Percentiles rank a stretch among this genome's conserved stretches.
phyloP scores from a whole-genome alignment of 1,139 yeast species.

The Taphrina populina region DNA sequence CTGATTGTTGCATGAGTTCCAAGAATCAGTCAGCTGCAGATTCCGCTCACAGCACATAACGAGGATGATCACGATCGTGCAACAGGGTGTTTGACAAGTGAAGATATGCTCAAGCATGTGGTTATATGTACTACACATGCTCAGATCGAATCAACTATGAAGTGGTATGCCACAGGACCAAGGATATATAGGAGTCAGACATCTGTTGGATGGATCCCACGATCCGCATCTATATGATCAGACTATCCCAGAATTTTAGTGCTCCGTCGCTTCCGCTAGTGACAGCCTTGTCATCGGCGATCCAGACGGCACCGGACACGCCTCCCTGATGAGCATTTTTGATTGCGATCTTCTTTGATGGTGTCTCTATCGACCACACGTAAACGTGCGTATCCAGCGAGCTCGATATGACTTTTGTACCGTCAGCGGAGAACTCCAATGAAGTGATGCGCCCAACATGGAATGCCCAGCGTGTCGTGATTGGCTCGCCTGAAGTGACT shows the following conservation, averaged over 20 bases:
- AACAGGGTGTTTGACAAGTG: too few relatives aligned
- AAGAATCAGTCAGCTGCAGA: too few relatives aligned
- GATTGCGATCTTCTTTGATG: slow-evolving; percentile 70
- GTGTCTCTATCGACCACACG: slow-evolving; percentile 73
- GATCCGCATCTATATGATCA: background rate
- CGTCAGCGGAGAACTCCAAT: slow-evolving; percentile 75
- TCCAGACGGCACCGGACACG: slow-evolving; percentile 73
- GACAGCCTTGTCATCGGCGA: slow-evolving; percentile 52
- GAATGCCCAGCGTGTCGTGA: slow-evolving; percentile 93
- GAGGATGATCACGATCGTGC: too few relatives aligned
- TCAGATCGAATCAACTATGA: too few relatives aligned
- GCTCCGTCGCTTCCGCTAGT: slow-evolving; percentile 82
- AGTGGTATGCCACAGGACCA: too few relatives aligned
- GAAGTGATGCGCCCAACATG: slow-evolving; percentile 79
- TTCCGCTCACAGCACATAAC: too few relatives aligned
- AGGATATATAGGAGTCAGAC: too few relatives aligned
- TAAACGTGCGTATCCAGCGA: slow-evolving; percentile 81
- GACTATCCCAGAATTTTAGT: slow-evolving; percentile 65
- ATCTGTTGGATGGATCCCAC: too few relatives aligned
- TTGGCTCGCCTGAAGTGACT: slow-evolving; percentile 55
- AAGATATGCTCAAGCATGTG: too few relatives aligned
- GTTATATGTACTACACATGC: too few relatives aligned
- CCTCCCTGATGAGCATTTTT: slow-evolving; percentile 89
- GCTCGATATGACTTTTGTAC: slow-evolving; percentile 70
- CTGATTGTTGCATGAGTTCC: too few relatives aligned